A percentile compares a stretch with the other conserved stretches of the same genome.
phyloP scores from a whole-genome alignment of 139 green algal genomes.

The Coelastrella sp. region DNA sequence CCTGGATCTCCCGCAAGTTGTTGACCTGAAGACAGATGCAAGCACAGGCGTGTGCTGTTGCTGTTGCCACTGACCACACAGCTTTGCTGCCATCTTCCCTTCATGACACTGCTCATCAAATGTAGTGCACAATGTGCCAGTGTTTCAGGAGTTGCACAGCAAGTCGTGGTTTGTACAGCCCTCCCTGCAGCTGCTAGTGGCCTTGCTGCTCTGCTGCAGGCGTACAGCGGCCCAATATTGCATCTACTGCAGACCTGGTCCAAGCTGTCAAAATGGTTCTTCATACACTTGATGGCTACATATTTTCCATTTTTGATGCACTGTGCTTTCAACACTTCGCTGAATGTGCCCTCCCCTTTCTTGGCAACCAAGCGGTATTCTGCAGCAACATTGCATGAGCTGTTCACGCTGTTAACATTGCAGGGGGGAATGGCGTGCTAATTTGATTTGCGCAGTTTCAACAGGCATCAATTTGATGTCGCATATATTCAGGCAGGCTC shows the following conservation, averaged over 20 bases:
- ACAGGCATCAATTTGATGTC: no score
- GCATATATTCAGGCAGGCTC: no score
- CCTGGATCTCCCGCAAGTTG: slow-evolving; percentile 90
- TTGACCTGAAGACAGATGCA: slow-evolving; percentile 66
- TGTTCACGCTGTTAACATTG: neutral
- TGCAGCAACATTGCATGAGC: neutral
- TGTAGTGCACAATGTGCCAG: no score
- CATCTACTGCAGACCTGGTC: slow-evolving; percentile 66
- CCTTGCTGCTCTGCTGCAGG: neutral
- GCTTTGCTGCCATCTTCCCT: neutral
- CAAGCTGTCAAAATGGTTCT: slow-evolving; percentile 89
- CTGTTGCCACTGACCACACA: neutral
- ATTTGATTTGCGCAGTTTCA: no score
- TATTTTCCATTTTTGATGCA: slow-evolving; percentile 93
- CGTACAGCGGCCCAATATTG: neutral
- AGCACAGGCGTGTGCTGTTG: neutral
- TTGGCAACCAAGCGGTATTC: slow-evolving; percentile 90
- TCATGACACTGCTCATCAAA: no score
- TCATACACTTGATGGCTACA: slow-evolving; percentile 93
- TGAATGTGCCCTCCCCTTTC: slow-evolving; percentile 92
- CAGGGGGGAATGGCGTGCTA: no score
- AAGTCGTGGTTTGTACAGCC: no score
- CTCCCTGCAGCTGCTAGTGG: slow-evolving; percentile 1
- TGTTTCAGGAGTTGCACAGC: no score
- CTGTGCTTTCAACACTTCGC: slow-evolving; percentile 89